These are phyloP conservation scores for Senna tora DNA, from an alignment of 306 rosid genomes.

Conservation along the genomic window DNA sequence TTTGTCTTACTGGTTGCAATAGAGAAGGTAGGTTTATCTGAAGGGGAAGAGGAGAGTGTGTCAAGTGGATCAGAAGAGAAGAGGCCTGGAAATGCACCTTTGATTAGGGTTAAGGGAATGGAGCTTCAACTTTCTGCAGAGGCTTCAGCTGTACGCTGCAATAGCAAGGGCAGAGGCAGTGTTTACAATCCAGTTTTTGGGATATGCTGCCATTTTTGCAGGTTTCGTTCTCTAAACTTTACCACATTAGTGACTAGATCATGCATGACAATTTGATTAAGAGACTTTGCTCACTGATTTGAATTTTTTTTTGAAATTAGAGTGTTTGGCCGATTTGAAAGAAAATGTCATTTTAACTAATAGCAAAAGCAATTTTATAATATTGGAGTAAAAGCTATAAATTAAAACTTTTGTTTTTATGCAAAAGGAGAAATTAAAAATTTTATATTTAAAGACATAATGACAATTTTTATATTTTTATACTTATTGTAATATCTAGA, in stretches of 20 bases:
- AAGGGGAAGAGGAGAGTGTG: slow-evolving; percentile 29
- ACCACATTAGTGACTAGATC: not conserved
- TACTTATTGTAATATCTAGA: too few relatives aligned
- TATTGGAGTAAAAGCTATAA: too few relatives aligned
- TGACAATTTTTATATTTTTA: too few relatives aligned
- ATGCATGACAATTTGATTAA: not conserved
- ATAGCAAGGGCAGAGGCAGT: slow-evolving; percentile 71
- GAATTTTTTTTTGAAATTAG: too few relatives aligned
- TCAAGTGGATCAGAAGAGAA: slow-evolving; percentile 12
- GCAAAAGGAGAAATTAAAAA: too few relatives aligned
- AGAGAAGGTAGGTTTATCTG: slow-evolving; percentile 20
- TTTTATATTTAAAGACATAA: too few relatives aligned
- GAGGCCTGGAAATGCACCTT: slow-evolving; percentile 70
- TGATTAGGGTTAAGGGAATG: slow-evolving; percentile 31
- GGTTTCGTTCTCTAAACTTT: slow-evolving; percentile 41
- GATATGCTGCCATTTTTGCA: slow-evolving; percentile 82
- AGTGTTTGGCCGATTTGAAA: too few relatives aligned
- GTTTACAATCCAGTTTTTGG: slow-evolving; percentile 62
- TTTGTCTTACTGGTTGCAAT: slow-evolving; percentile 6
- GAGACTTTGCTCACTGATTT: too few relatives aligned
- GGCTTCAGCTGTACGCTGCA: slow-evolving; percentile 54
- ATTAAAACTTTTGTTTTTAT: too few relatives aligned
- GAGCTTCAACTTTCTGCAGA: slow-evolving; percentile 47
- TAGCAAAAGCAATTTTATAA: too few relatives aligned
- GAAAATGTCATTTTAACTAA: too few relatives aligned